phyloP scores from a whole-genome alignment of 176 grass and related monocot species.

The Carex cristatella region DNA sequence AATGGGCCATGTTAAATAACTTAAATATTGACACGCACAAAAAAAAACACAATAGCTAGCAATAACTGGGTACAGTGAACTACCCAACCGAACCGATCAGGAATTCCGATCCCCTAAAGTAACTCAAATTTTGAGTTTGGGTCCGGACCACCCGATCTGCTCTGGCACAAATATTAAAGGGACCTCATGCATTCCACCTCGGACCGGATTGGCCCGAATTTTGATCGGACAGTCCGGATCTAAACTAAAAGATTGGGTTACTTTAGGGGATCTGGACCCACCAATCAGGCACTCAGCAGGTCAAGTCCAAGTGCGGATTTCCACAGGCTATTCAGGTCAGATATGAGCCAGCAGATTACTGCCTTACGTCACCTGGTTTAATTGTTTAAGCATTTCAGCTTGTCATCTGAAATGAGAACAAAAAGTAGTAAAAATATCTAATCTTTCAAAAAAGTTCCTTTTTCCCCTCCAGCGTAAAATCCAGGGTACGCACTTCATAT shows the following conservation, averaged over 20 bases:
- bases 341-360: not conserved
- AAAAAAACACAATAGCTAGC: conserved; percentile 2
- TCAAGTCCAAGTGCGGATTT: not conserved
- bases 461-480: not conserved
- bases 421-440: not conserved
- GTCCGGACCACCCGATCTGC: too few relatives aligned
- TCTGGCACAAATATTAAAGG: too few relatives aligned
- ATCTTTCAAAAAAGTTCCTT: not conserved
- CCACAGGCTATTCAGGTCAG: not conserved
- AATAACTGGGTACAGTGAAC: not conserved
- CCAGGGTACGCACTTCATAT: not conserved
- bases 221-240: too few relatives aligned
- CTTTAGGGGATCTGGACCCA: not conserved
- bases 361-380: not conserved
- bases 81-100: not conserved
- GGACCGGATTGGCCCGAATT: too few relatives aligned
- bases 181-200: too few relatives aligned
- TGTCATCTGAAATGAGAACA: not conserved
- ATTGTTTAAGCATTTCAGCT: not conserved
- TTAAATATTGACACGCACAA: conserved; percentile 3
- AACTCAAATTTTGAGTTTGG: too few relatives aligned
- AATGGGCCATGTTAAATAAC: conserved; percentile 21
- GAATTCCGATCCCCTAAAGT: too few relatives aligned
- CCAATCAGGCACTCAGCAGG: not conserved
- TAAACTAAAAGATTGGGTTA: too few relatives aligned